phyloP scores from a whole-genome alignment of 2,329 filamentous ascomycete species.

The Boeremia exigua region DNA sequence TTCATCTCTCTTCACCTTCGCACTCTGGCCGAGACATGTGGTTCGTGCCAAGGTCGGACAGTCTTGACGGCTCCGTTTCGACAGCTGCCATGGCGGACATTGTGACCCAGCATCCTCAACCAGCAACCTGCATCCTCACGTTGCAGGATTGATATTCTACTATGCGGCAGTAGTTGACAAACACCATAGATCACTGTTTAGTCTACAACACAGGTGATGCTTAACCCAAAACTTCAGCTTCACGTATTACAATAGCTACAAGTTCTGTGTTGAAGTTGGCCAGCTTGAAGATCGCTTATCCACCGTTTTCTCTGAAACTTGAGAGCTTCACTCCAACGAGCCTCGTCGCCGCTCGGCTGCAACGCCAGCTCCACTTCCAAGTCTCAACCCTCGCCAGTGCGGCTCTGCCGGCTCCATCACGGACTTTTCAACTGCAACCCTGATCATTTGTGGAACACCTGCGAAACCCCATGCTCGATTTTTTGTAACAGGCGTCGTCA shows the following conservation, averaged over 20 bases:
- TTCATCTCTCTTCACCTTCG: constrained; percentile 4
- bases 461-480: constrained; percentile 5
- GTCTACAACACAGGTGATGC: no score
- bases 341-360: not conserved
- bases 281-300: no score
- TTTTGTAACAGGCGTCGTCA: constrained; percentile 16
- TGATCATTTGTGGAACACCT: constrained; percentile 7
- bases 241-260: no score
- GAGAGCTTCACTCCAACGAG: not conserved
- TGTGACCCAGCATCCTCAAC: not conserved
- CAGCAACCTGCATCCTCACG: no score
- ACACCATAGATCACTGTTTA: no score
- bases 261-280: no score
- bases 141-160: no score
- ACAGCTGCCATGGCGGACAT: not conserved
- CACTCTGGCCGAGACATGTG: constrained; percentile 7
- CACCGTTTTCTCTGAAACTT: no score
- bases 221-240: no score
- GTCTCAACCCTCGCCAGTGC: constrained; percentile 1
- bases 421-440: not conserved
- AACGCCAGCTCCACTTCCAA: constrained; percentile 11
- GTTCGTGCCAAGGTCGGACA: constrained; percentile 6
- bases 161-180: no score
- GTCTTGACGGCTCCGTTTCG: not conserved
- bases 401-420: constrained; percentile 6